Evolutionary conservation across 2,329 filamentous ascomycete species (phyloP), one percentile per base, ranked within the genome.

Genomic region (Cryphonectria japonica): DNA sequence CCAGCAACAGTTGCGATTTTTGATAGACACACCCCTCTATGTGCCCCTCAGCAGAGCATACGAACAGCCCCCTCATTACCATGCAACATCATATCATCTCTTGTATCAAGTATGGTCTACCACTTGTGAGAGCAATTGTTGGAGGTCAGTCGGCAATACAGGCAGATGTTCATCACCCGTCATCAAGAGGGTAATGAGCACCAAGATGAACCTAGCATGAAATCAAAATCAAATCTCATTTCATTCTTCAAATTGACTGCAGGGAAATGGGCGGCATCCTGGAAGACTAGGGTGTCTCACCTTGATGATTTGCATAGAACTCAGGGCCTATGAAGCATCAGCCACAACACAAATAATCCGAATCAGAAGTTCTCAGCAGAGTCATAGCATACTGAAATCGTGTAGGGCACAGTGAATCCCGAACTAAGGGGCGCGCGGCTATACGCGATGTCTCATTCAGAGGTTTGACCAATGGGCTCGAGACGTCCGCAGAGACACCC

Each of bases 221-320:
- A 19, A 8, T 29, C 32, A 32, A 59, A 32, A 34, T 32, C 54
- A 59, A 59, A 59, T 59, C 32, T 59, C 54, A 59, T 59, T 59
- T 59, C 54, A 59, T 59, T 57, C 54, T 59, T 59, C 29, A 32
- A 32, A 59, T 59, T 59, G 13, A 59, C 54, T 59, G 14, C 54
- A 59, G 54, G 26, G 54, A 59, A 32, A 32, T 32, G 26, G 26
- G 14, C 54, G 7, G 19, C 29, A 59, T 59, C 52, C 29, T 32
- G 26, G 26, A 8, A 29, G 54, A 59, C 54, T 32, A 59, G 54
- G 54, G 54, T 59, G 54, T 59, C 54, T 59, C 54, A 32, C 54
- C 14, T 32, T 59, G 54, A 59, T 32, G 54, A 32, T 19, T 19
- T 3, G 6, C 26, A 14, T 32, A 59, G 29, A 59, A 32, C 6